Evolutionary conservation across 2,329 filamentous ascomycete genomes (phyloP).

Genomic region (Alternaria ventricosa): DNA sequence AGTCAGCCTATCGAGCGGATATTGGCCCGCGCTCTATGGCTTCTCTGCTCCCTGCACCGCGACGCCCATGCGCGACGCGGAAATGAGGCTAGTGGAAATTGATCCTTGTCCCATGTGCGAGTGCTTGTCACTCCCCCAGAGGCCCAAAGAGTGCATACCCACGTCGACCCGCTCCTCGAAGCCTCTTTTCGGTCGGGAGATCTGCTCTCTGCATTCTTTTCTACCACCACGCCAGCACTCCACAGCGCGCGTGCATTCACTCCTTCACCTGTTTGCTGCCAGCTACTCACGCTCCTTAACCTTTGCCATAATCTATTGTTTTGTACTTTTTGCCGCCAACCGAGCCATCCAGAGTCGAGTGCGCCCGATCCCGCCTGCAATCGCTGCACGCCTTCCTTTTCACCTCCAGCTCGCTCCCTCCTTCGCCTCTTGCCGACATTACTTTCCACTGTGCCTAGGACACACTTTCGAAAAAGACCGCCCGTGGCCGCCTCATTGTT

Average conservation of each 20-base stretch:
- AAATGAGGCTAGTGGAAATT: constrained; percentile 34
- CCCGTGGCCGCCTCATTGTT: not conserved
- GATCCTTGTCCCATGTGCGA: constrained; percentile 25
- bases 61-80: constrained; percentile 29
- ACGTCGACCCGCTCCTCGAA: constrained; percentile 21
- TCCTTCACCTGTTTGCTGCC: constrained; percentile 23
- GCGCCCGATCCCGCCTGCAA: not conserved
- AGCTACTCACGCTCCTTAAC: constrained; percentile 34
- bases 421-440: not conserved
- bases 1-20: constrained; percentile 11
- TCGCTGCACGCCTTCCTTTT: constrained; percentile 5
- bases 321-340: constrained; percentile 25
- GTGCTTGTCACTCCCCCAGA: constrained; percentile 26
- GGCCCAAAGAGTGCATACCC: constrained; percentile 19
- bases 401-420: not conserved
- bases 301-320: constrained; percentile 25
- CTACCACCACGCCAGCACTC: constrained; percentile 24
- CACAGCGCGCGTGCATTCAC: constrained; percentile 34
- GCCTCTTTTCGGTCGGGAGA: constrained; percentile 27
- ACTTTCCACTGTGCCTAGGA: constrained; percentile 1
- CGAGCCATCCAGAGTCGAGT: constrained; percentile 12
- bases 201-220: constrained; percentile 29
- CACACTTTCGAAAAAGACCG: not conserved
- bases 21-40: constrained; percentile 20
- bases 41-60: constrained; percentile 5